Evolutionary conservation across 306 rosid genomes (phyloP).

Genomic region (Inga laurina): DNA sequence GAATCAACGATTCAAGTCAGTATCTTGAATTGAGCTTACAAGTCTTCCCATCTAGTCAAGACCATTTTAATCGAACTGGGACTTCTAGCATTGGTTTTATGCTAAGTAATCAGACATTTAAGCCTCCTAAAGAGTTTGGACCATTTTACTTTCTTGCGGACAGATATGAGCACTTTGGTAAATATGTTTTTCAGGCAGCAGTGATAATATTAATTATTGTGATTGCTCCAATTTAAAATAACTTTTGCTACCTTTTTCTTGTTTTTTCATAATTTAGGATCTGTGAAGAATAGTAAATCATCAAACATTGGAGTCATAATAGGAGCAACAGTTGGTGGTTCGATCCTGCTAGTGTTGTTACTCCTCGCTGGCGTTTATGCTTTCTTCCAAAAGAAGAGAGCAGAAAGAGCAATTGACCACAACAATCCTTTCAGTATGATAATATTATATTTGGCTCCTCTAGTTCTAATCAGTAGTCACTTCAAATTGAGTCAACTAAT

Average conservation of each 20-base stretch:
- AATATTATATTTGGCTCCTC: constrained; percentile 1
- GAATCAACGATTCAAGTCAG: constrained; percentile 5
- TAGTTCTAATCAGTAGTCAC: constrained; percentile 3
- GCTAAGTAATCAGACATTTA: constrained; percentile 56
- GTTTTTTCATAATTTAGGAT: constrained; percentile 11
- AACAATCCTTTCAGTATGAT: constrained; percentile 49
- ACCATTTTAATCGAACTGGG: constrained; percentile 49
- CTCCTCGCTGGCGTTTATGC: constrained; percentile 55
- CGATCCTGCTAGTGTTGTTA: constrained; percentile 48
- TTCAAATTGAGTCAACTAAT: constrained; percentile 13
- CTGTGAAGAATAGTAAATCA: constrained; percentile 33
- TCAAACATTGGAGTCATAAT: constrained; percentile 44
- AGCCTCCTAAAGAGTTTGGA: constrained; percentile 50
- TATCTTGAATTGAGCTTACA: constrained; percentile 45
- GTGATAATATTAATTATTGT: constrained; percentile 6
- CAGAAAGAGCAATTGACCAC: constrained; percentile 40
- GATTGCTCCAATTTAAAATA: constrained; percentile 19
- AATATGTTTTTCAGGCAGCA: background rate
- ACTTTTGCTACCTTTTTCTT: background rate
- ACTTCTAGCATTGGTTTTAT: constrained; percentile 42
- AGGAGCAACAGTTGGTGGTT: constrained; percentile 71
- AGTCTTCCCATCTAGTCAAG: constrained; percentile 53
- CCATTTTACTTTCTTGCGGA: constrained; percentile 43
- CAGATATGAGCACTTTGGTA: constrained; percentile 41
- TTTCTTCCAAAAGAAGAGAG: constrained; percentile 52